Evolutionary conservation across 2,329 filamentous ascomycete genomes (phyloP), one percentile per base, ranked within the genome.

Genomic region (Aspergillus awamori): DNA sequence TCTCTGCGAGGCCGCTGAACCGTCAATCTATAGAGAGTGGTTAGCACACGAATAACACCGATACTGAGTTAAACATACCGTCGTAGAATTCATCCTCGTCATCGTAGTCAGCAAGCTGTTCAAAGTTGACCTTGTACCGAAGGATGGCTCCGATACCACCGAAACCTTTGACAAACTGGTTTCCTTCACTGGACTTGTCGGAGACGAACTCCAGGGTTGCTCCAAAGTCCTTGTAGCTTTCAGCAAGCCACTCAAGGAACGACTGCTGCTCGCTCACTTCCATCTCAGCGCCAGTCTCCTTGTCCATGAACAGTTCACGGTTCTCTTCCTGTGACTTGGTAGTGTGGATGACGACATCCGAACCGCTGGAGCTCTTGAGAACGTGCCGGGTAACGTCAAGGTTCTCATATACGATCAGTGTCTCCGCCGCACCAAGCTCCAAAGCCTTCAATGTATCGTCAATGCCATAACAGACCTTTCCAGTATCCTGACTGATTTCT

Each of bases 101-200:
- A 74, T 90, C 88, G 78, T 90, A 85, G 78, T 98, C 95, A 79
- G 90, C 90, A 80, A 99, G 86, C 81, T 99, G 96, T 82, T 99
- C 96, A 82, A 99, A 99, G 85, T 99, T 99, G 85, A 99, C 92
- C 85, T 97, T 97, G 88, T 99, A 99, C 71, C 95, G 93, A 76
- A 99, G 88, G 74, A 99, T 89, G 67, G 94, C 94, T 69, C 95
- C 95, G 72, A 99, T 97, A 75, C 95, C 95, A 89, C 95, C 95
- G 76, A 99, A 99, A 66, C 95, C 95, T 84, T 97, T 98, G 74
- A 99, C 95, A 81, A 99, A 99, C 84, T 99, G 95, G 82, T 99
- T 99, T 77, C 95, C 95, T 82, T 99, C 95, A 63, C 92, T 96
- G 63, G 94, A 98, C 68, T 93, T 90, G 78, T 99, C 96, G 53